A percentile compares a stretch with the other conserved stretches of the same genome.
phyloP scores from a whole-genome alignment of 495 filamentous ascomycete species.

The Monascus purpureus region DNA sequence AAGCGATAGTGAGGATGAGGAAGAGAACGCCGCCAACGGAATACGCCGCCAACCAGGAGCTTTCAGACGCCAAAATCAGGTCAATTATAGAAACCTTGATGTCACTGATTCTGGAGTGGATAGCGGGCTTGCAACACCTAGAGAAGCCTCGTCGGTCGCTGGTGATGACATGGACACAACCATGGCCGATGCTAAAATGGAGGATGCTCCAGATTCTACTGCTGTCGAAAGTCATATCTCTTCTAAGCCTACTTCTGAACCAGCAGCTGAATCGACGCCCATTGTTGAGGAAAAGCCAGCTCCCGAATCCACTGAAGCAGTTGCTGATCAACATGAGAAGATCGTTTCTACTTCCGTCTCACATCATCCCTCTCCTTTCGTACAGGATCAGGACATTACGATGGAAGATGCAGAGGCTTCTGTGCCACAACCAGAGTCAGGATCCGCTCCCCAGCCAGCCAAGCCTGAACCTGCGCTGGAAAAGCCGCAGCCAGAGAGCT shows the following conservation, averaged over 20 bases:
- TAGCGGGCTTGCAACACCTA: conserved; percentile 43
- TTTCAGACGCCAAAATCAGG: conserved; percentile 48
- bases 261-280: neutral
- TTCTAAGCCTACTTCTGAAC: conserved; percentile 10
- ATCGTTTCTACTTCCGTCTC: conserved; percentile 23
- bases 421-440: conserved; percentile 11
- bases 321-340: conserved; percentile 26
- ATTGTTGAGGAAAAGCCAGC: conserved; percentile 23
- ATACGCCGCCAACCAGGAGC: conserved; percentile 46
- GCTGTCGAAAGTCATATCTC: conserved; percentile 12
- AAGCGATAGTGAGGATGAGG: conserved; percentile 82
- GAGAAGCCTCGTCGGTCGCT: conserved; percentile 32
- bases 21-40: conserved; percentile 61
- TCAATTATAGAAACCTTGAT: conserved; percentile 56
- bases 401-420: conserved; percentile 44
- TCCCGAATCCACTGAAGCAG: conserved; percentile 23
- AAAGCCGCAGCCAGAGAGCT: conserved; percentile 3
- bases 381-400: conserved; percentile 46
- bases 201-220: conserved; percentile 33
- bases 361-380: conserved; percentile 29
- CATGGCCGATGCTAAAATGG: conserved; percentile 30
- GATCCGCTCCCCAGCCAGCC: conserved; percentile 4
- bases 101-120: conserved; percentile 50
- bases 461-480: neutral
- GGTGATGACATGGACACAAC: conserved; percentile 36